phyloP scores from a whole-genome alignment of 2,329 filamentous ascomycete genomes.

The Pseudogymnoascus sp. region DNA sequence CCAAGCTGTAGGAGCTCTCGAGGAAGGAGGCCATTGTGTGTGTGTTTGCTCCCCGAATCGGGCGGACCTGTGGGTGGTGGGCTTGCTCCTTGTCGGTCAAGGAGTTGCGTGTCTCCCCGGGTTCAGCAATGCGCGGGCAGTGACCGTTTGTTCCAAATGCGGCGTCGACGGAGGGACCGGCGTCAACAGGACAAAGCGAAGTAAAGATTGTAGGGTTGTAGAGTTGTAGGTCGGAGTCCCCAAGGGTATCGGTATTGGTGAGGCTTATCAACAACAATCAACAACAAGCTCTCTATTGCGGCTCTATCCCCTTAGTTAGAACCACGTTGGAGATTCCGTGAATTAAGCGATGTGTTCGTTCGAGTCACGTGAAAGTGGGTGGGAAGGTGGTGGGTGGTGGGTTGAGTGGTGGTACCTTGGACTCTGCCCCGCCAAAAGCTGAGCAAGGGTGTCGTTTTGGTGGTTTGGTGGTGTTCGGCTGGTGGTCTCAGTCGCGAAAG shows the following conservation, averaged over 20 bases:
- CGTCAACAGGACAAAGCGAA: constrained; percentile 13
- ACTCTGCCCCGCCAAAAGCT: constrained; percentile 4
- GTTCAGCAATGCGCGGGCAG: constrained; percentile 10
- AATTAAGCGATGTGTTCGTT: constrained; percentile 8
- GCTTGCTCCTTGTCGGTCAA: constrained; percentile 7
- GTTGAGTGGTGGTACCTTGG: neutral
- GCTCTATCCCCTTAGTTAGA: constrained; percentile 10
- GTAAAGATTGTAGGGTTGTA: constrained; percentile 1
- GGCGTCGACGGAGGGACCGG: constrained; percentile 5
- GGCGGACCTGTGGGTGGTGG: constrained; percentile 13
- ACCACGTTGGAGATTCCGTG: constrained; percentile 8
- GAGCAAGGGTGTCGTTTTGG: neutral
- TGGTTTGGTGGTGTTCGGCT: neutral
- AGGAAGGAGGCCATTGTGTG: constrained; percentile 85
- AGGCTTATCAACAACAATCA: constrained; percentile 8
- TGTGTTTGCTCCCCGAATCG: constrained; percentile 18
- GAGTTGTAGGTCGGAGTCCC: neutral
- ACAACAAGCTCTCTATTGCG: neutral
- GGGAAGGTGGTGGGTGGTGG: neutral
- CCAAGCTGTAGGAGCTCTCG: constrained; percentile 90
- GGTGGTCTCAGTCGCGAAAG: constrained; percentile 6
- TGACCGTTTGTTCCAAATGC: neutral
- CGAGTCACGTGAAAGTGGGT: neutral
- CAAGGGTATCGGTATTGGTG: neutral
- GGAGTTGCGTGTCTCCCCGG: neutral